These are phyloP conservation scores for Isatis lusitanica DNA, from an alignment of 441 rosid genomes.

Conservation along the genomic window DNA sequence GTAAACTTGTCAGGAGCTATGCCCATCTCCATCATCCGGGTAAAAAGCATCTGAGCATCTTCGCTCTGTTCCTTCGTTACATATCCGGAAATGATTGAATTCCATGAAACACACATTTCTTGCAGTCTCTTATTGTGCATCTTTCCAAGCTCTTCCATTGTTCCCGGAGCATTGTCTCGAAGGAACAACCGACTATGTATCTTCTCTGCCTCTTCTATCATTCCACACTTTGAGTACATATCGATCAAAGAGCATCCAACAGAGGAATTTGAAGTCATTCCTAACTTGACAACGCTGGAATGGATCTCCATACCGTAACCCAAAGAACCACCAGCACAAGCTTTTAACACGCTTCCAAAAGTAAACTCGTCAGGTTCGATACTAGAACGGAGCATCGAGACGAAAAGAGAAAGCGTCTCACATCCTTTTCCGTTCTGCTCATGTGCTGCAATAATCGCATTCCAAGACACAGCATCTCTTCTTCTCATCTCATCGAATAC, in stretches of 20 bases:
- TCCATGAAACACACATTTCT: conserved; percentile 77
- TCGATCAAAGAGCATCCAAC: conserved; percentile 82
- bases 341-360: conserved; percentile 84
- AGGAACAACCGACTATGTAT: conserved; percentile 58
- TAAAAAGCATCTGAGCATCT: conserved; percentile 68
- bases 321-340: conserved; percentile 61
- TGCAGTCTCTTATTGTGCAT: conserved; percentile 60
- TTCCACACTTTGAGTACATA: conserved; percentile 86
- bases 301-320: conserved; percentile 72
- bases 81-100: conserved; percentile 82
- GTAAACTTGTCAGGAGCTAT: conserved; percentile 79
- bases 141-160: conserved; percentile 59
- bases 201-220: conserved; percentile 69
- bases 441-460: conserved; percentile 80
- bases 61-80: conserved; percentile 67
- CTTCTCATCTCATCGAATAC: conserved; percentile 69
- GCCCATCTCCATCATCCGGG: conserved; percentile 67
- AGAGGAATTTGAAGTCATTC: conserved; percentile 60
- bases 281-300: conserved; percentile 64
- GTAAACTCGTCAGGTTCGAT: conserved; percentile 88
- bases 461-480: conserved; percentile 90
- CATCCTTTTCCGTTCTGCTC: conserved; percentile 69
- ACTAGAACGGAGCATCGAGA: conserved; percentile 60
- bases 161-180: conserved; percentile 46
- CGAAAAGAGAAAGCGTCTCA: conserved; percentile 58